Percentiles rank a stretch among this genome's conserved stretches.
Conservation (phyloP, 1,139 yeast genomes). For the Debaryomycetaceae sp. region DNA sequence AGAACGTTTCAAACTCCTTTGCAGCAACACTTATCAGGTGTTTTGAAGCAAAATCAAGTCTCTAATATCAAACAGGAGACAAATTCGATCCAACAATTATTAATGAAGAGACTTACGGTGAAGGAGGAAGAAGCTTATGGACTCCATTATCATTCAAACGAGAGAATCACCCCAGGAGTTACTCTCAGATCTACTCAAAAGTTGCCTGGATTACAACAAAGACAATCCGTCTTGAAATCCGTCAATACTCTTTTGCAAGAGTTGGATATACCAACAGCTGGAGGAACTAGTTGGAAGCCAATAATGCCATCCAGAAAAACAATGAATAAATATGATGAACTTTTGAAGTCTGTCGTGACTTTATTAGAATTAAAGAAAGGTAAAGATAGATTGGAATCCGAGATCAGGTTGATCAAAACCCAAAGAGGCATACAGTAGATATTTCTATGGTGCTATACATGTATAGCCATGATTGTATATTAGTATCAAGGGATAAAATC, state of each 20-base stretch:
- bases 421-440: constrained; percentile 35
- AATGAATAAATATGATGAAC: constrained; percentile 72
- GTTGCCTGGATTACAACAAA: constrained; percentile 45
- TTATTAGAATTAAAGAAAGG: constrained; percentile 84
- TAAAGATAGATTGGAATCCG: constrained; percentile 82
- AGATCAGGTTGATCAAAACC: constrained; percentile 57
- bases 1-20: constrained; percentile 51
- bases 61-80: constrained; percentile 31
- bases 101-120: constrained; percentile 58
- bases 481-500: too few relatives aligned
- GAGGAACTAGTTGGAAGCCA: constrained; percentile 60
- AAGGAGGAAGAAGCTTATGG: constrained; percentile 89
- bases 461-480: background rate
- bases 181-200: constrained; percentile 66
- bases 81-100: constrained; percentile 38
- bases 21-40: constrained; percentile 40
- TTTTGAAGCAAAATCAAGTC: constrained; percentile 35
- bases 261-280: constrained; percentile 65
- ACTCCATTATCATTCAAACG: constrained; percentile 69
- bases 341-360: constrained; percentile 68
- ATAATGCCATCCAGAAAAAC: constrained; percentile 85
- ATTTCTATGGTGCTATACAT: background rate
- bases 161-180: constrained; percentile 76
- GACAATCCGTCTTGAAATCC: constrained; percentile 68
- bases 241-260: constrained; percentile 74